Percentiles rank a stretch among this genome's conserved stretches.
Evolutionary conservation across 2,329 filamentous ascomycete species (phyloP).

Genomic region (Fusarium tricinctum): DNA sequence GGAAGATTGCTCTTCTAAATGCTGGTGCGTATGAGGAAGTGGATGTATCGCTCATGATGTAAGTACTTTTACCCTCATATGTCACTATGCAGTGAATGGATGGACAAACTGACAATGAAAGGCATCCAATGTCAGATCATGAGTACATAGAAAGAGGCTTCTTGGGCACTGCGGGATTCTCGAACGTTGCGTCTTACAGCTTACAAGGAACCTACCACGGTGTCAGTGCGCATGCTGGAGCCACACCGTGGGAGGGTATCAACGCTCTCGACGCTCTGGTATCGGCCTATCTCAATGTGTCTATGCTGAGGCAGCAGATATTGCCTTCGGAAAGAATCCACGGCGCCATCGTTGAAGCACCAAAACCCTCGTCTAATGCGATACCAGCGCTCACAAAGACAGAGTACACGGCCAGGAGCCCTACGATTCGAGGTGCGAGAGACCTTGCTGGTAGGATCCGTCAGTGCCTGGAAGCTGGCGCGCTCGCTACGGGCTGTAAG

Average conservation of each 20-base stretch:
- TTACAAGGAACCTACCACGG: constrained; percentile 1
- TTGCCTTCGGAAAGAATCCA: constrained; percentile 12
- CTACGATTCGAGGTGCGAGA: neutral
- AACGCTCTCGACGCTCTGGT: constrained; percentile 26
- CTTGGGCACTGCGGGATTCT: constrained; percentile 1
- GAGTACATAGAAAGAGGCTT: neutral
- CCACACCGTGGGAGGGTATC: constrained; percentile 22
- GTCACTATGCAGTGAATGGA: neutral
- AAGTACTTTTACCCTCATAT: neutral
- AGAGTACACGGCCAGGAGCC: constrained; percentile 3
- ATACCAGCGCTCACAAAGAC: neutral
- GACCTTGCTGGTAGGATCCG: neutral
- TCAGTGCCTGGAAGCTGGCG: constrained; percentile 13
- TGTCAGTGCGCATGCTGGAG: constrained; percentile 17
- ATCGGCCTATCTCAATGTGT: constrained; percentile 10
- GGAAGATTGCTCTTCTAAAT: constrained; percentile 13
- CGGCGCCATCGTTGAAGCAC: constrained; percentile 26
- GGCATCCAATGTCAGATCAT: constrained; percentile 14
- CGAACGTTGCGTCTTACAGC: neutral
- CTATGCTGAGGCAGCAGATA: constrained; percentile 29
- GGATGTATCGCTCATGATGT: constrained; percentile 19
- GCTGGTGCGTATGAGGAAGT: constrained; percentile 14
- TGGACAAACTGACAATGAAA: neutral
- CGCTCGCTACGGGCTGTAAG: constrained; percentile 19
- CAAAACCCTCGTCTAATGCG: neutral